Conservation (phyloP, 805 yeast genomes). For the Hemisphaericaspora nanyangensis region DNA sequence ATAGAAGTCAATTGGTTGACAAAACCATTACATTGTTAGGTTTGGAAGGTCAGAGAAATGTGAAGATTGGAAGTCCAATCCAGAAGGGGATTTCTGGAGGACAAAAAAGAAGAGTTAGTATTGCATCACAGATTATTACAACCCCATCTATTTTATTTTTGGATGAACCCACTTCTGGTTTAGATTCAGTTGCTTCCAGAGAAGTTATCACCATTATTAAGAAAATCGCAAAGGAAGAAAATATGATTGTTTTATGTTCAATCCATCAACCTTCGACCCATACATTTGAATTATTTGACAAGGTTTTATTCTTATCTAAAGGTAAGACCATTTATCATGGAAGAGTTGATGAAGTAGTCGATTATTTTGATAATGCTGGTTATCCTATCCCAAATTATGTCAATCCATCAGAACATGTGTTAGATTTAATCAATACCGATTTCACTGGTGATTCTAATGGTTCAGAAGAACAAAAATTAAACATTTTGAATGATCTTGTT, state of each 20-base stretch:
- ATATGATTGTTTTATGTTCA: slow-evolving; percentile 46
- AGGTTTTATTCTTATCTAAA: slow-evolving; percentile 17
- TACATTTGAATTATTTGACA: slow-evolving; percentile 33
- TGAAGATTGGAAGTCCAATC: slow-evolving; percentile 17
- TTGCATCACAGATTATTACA: slow-evolving; percentile 17
- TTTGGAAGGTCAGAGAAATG: slow-evolving; percentile 11
- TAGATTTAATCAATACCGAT: slow-evolving; percentile 28
- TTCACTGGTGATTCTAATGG: slow-evolving; percentile 9
- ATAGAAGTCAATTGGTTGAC: slow-evolving; percentile 10
- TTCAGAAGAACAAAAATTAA: background rate
- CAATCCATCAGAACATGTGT: slow-evolving; percentile 25
- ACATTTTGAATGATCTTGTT: slow-evolving; percentile 1
- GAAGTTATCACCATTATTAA: slow-evolving; percentile 46
- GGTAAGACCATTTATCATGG: slow-evolving; percentile 22
- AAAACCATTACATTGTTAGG: slow-evolving; percentile 12
- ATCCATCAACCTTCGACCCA: slow-evolving; percentile 49
- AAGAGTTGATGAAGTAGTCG: slow-evolving; percentile 7
- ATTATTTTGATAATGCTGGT: slow-evolving; percentile 18
- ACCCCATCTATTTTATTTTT: slow-evolving; percentile 40
- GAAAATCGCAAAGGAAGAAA: slow-evolving; percentile 32
- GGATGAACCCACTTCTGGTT: slow-evolving; percentile 61
- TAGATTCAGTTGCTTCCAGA: slow-evolving; percentile 55
- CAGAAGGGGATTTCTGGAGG: slow-evolving; percentile 22
- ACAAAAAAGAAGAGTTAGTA: slow-evolving; percentile 18
- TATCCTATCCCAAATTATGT: slow-evolving; percentile 14